Evolutionary conservation across 495 filamentous ascomycete species (phyloP).

Genomic region (Staphylotrichum tortipilum): DNA sequence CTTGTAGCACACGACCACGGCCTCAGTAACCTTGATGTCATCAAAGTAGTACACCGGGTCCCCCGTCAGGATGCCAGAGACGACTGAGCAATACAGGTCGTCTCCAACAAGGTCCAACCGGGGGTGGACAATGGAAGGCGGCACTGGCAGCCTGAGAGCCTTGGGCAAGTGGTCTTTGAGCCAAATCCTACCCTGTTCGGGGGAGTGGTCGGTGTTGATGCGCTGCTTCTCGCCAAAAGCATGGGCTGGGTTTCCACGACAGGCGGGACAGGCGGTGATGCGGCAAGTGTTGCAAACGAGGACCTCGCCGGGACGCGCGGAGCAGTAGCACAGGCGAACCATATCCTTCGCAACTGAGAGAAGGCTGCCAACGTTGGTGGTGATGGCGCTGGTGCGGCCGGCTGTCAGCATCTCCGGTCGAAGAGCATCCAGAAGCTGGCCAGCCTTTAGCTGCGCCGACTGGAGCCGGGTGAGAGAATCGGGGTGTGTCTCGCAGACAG

Average conservation of each 20-base stretch:
- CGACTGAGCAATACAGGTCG: neutral
- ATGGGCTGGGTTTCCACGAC: constrained; percentile 30
- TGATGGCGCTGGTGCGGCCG: constrained; percentile 1
- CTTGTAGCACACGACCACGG: constrained; percentile 25
- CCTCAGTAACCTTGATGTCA: constrained; percentile 27
- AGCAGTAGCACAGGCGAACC: constrained; percentile 28
- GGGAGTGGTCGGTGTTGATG: neutral
- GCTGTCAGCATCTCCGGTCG: neutral
- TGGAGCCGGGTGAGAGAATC: neutral
- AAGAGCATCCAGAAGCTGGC: neutral
- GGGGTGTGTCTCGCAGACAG: constrained; percentile 13
- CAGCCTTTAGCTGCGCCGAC: neutral
- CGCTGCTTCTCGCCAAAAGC: neutral
- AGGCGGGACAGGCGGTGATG: constrained; percentile 14
- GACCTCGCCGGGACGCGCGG: neutral
- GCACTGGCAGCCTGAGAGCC: neutral
- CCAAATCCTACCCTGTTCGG: neutral
- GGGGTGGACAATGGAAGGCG: neutral
- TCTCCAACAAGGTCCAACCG: neutral
- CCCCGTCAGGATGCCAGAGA: neutral
- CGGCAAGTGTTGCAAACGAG: constrained; percentile 11
- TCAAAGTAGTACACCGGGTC: constrained; percentile 21
- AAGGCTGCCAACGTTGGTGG: neutral
- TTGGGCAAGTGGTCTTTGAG: constrained; percentile 4
- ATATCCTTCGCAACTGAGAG: constrained; percentile 3